These are phyloP conservation scores for Otatea glauca DNA, from an alignment of 176 grass and related monocot genomes.

Conservation along the genomic window DNA sequence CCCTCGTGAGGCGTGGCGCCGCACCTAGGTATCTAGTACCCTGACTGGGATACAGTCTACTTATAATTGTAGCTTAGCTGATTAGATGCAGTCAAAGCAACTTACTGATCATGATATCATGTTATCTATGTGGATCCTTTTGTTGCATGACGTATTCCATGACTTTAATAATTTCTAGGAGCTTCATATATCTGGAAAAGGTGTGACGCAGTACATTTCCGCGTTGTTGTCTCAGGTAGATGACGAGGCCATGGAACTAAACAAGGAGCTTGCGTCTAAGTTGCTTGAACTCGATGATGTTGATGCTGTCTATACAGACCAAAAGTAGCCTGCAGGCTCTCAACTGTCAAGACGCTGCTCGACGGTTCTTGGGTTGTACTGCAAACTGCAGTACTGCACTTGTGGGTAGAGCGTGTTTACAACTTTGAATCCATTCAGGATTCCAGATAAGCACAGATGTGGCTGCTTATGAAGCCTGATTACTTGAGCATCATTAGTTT, in stretches of 20 bases:
- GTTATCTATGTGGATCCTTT: background rate
- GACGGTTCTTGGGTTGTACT: background rate
- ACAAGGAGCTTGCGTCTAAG: slow-evolving; percentile 85
- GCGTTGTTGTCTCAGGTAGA: slow-evolving; percentile 58
- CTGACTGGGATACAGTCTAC: background rate
- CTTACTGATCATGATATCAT: background rate
- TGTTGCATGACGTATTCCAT: background rate
- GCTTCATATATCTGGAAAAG: slow-evolving; percentile 4
- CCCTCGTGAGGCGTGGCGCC: too few relatives aligned
- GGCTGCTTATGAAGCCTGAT: background rate
- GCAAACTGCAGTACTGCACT: background rate
- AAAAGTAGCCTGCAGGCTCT: slow-evolving; percentile 49
- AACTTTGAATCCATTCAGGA: background rate
- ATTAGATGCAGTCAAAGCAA: background rate
- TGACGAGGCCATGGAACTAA: slow-evolving; percentile 90
- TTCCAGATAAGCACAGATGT: background rate
- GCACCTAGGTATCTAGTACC: background rate
- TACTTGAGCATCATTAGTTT: background rate
- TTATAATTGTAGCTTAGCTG: background rate
- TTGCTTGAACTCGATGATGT: slow-evolving; percentile 96
- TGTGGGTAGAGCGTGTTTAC: background rate
- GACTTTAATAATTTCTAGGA: background rate
- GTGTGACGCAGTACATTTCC: background rate
- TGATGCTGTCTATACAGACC: slow-evolving; percentile 90
- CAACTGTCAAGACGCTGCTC: background rate